A percentile compares a stretch with the other conserved stretches of the same genome.
Conservation (phyloP, 305 asterid genomes). For the Plantago lanceolata region DNA sequence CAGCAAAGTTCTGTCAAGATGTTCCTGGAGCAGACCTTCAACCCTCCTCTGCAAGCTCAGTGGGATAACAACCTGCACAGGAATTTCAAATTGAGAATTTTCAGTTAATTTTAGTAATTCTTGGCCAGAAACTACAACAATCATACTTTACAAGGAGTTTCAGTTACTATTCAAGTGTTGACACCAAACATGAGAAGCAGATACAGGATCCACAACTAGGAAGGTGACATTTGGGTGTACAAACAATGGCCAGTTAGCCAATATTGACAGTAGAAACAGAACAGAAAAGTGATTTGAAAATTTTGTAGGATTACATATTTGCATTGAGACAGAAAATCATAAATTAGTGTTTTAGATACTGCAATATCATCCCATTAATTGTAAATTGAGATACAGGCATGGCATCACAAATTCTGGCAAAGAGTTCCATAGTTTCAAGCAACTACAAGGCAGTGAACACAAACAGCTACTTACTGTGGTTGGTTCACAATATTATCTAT, state of each 20-base stretch:
- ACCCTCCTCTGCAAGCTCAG: conserved; percentile 96
- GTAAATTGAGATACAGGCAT: no score
- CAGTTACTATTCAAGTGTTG: neutral
- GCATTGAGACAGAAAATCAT: neutral
- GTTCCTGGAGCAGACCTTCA: conserved; percentile 95
- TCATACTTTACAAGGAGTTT: neutral
- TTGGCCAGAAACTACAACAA: conserved; percentile 17
- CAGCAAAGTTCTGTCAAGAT: conserved; percentile 70
- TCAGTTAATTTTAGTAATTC: conserved; percentile 18
- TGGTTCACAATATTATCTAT: conserved; percentile 5
- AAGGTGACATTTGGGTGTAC: conserved; percentile 10
- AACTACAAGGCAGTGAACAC: no score
- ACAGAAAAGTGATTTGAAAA: neutral
- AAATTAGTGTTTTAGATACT: neutral
- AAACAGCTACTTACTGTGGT: neutral
- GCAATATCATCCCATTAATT: no score
- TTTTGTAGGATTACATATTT: neutral
- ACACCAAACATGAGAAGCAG: conserved; percentile 5
- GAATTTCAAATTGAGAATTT: neutral
- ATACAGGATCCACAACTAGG: neutral
- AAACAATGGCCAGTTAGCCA: neutral
- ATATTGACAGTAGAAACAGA: neutral
- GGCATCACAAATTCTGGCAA: no score
- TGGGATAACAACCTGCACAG: conserved; percentile 78
- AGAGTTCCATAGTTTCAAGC: no score